Evolutionary conservation across 2,329 filamentous ascomycete species (phyloP), one percentile per base, ranked within the genome.

Genomic region (Arthrobotrys conoides): DNA sequence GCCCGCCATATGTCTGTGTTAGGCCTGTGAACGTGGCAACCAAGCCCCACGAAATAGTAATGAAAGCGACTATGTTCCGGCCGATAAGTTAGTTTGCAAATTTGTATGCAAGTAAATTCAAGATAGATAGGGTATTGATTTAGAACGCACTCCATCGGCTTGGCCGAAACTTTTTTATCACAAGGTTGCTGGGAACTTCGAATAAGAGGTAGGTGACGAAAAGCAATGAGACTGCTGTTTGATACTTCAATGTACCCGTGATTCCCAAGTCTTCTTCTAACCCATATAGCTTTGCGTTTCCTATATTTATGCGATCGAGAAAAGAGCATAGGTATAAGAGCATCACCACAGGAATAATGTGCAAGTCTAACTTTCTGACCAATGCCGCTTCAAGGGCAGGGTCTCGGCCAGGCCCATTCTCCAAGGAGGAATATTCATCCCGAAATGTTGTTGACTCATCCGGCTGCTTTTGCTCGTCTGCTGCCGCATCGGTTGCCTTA

Each of bases 291-390:
- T 88, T 86, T 16, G 91, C 91, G 84, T 92, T 92, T 67, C 90
- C 90, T 80, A 93, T 93, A 82, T 93, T 93, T 67, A 92, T 90
- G 84, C 91, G 87, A 83, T 93, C 92, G 8, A 94, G 85, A 83
- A 94, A 94, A 81, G 90, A 91, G 81, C 94, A 90, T 14, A 94
- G 86, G 83, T 95, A 95, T 16, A 92, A 84, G 5, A 88, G 83
- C 88, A 92, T 91, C 6, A 92, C 86, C 20, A 92, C 85, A 1
- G 91, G 91, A 14, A 93, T 87, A 27, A 93, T 86, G 82, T 88
- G 86, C 14, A 86, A 77, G 83, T 93, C 91, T 36, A 93, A 84
- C 83, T 91, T 92, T 70, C 89, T 86, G 51, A 92, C 85, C 22
- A 93, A 85, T 80, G 86, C 87, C 81, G 85, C 86, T 84, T 92